Base-by-base conservation (phyloP, 1,284 basidiomycete genomes). In the Porodaedalea pini region DNA sequence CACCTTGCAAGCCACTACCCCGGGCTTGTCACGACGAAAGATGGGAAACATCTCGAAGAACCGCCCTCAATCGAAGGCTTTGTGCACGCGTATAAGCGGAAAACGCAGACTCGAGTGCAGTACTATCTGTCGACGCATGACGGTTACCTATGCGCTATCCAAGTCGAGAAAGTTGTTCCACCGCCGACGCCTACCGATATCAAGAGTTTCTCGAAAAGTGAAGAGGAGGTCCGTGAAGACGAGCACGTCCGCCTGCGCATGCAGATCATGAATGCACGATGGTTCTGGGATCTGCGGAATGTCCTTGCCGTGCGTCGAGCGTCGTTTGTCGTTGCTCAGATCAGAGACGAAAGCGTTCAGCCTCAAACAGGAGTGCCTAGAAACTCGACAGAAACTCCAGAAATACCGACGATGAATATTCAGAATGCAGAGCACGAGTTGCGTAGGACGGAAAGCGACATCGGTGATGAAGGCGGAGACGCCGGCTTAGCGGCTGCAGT, bases 31-130 rank as follows among this genome's bases (percentile, higher is more conserved):
- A 75, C 77, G 59, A 69, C 82, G 15, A 78, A 78, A 58, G 77
- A 81, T 60, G 85, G 83, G 47, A 78, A 72, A 15, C 74, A 71
- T 41, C 65, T 91, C 11, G 69, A 78, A 17, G 89, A 94, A 66
- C 92, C 92, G 1, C 81, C 83, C 0, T 79, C 82, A 1, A 73
- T 94, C 45, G 92, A 94, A 70, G 92, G 92, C 1, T 94, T 88
- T 69, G 71, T 92, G 34, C 80, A 88, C 57, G 84, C 87, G 52
- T 79, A 92, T 66, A 81, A 79, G 60, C 77, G 82, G 0, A 82
- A 82, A 56, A 78, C 81, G 32, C 82, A 85, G 61, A 69, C 72
- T 29, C 82, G 78, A 59, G 82, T 85, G 51, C 73, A 78, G 6
- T 67, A 88, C 5, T 94, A 94, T 70, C 73, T 94, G 17, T 74